These are phyloP conservation scores for Cyclocybe cylindracea DNA, from an alignment of 768 basidiomycete genomes.

Conservation along the genomic window DNA sequence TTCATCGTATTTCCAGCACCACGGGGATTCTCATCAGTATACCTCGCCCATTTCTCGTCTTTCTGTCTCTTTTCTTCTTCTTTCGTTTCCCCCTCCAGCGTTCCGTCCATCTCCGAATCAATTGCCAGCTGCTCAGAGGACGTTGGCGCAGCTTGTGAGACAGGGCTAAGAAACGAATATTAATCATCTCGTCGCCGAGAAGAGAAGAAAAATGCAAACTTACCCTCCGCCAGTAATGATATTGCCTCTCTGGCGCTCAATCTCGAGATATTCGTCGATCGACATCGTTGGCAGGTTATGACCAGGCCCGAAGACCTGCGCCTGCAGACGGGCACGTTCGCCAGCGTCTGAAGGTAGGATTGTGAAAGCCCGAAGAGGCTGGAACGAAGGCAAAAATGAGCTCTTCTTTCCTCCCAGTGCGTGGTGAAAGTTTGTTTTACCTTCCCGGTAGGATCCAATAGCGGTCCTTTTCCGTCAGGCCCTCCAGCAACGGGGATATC, in stretches of 20 bases:
- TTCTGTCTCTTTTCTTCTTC: constrained; percentile 77
- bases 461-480: constrained; percentile 53
- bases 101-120: constrained; percentile 86
- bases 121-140: constrained; percentile 76
- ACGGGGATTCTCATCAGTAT: constrained; percentile 80
- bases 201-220: constrained; percentile 23
- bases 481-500: constrained; percentile 54
- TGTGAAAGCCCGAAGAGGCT: constrained; percentile 92
- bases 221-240: constrained; percentile 89
- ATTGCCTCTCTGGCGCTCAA: constrained; percentile 82
- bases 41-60: constrained; percentile 91
- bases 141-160: constrained; percentile 66
- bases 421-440: constrained; percentile 36
- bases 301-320: constrained; percentile 81
- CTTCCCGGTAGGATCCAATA: constrained; percentile 78
- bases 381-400: background rate
- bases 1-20: constrained; percentile 99
- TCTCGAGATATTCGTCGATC: constrained; percentile 90
- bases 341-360: constrained; percentile 75
- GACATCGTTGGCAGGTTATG: constrained; percentile 93
- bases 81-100: constrained; percentile 62
- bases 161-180: constrained; percentile 46
- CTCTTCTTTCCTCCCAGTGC: no score
- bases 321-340: constrained; percentile 72
- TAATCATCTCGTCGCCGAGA: constrained; percentile 2